Conservation (phyloP, 2,329 filamentous ascomycete species). For the Thyridium curvatum region DNA sequence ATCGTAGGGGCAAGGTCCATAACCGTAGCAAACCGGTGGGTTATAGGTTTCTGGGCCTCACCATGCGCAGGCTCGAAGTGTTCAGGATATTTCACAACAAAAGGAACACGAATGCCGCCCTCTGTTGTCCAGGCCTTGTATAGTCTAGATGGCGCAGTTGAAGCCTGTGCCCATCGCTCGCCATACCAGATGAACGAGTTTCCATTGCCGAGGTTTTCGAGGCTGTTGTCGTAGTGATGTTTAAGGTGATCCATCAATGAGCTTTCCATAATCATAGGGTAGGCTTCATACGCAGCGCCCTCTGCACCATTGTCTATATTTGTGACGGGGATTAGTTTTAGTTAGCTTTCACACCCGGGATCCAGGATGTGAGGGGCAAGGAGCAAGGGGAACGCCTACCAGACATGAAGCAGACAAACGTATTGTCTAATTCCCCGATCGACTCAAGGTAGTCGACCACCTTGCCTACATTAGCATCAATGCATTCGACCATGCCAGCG, state of each 20-base stretch:
- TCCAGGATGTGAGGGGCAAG: too few relatives aligned
- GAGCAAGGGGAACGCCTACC: too few relatives aligned
- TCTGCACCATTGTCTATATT: conserved; percentile 38
- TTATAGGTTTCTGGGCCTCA: conserved; percentile 26
- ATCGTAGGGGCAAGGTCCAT: conserved; percentile 45
- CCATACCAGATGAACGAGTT: conserved; percentile 53
- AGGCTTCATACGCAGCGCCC: conserved; percentile 13
- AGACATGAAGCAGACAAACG: conserved; percentile 56
- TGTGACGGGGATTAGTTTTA: too few relatives aligned
- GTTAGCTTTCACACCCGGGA: too few relatives aligned
- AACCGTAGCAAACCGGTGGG: conserved; percentile 43
- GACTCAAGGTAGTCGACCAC: conserved; percentile 48
- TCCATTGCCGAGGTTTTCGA: conserved; percentile 46
- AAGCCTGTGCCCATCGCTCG: conserved; percentile 39
- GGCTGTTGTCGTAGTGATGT: conserved; percentile 48
- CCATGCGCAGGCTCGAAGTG: conserved; percentile 7
- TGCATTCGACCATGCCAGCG: conserved; percentile 56
- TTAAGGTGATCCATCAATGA: conserved; percentile 19
- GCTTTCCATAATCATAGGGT: conserved; percentile 12
- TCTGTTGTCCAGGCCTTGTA: conserved; percentile 31
- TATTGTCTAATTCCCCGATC: conserved; percentile 55
- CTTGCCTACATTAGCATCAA: conserved; percentile 54
- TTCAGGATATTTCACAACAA: conserved; percentile 26
- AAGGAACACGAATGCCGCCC: conserved; percentile 45
- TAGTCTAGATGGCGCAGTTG: conserved; percentile 17